Percentiles rank a stretch among this genome's conserved stretches.
phyloP scores from a whole-genome alignment of 164 flowering plant species.

The Pachysandra terminalis region DNA sequence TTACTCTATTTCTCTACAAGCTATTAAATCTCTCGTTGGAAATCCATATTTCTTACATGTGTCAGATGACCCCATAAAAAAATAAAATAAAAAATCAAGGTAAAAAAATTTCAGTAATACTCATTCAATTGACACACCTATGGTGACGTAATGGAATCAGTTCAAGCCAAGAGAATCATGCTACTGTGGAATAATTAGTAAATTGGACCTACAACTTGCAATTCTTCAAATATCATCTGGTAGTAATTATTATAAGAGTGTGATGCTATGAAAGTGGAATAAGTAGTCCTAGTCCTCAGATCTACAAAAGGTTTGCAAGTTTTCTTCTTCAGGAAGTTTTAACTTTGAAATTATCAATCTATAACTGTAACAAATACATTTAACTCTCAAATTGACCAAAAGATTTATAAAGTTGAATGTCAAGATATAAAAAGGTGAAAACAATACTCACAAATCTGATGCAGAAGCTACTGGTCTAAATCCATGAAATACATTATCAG shows the following conservation, averaged over 20 bases:
- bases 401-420: not conserved
- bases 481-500: slow-evolving; percentile 52
- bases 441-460: slow-evolving; percentile 54
- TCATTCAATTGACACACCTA: too few species aligned
- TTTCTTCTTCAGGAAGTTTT: not conserved
- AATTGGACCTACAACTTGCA: not conserved
- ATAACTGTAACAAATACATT: not conserved
- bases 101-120: too few species aligned
- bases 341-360: not conserved
- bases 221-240: too few species aligned
- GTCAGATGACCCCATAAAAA: too few species aligned
- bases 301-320: too few species aligned
- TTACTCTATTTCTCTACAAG: too few species aligned
- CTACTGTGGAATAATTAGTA: not conserved
- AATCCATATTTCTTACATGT: too few species aligned
- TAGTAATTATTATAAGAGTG: not conserved
- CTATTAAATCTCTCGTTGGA: too few species aligned
- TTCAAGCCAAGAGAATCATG: not conserved
- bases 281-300: too few species aligned
- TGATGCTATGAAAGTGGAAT: not conserved
- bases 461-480: slow-evolving; percentile 53
- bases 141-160: not conserved
- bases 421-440: not conserved
- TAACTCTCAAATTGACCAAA: not conserved
- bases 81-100: too few species aligned